Evolutionary conservation across 495 filamentous ascomycete genomes (phyloP).

Genomic region (Talaromyces liani): DNA sequence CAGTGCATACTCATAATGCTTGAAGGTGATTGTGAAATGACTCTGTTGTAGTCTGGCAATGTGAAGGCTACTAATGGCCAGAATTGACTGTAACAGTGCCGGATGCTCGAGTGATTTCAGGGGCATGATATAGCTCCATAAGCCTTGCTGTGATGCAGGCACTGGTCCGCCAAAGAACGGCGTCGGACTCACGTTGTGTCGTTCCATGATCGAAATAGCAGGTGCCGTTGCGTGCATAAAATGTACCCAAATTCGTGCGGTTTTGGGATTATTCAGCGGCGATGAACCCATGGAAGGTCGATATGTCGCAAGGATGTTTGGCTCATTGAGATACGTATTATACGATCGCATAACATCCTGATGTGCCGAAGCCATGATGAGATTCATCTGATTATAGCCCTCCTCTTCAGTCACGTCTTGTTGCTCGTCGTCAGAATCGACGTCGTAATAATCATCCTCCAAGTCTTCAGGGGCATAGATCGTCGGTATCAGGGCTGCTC

Average conservation of each 20-base stretch:
- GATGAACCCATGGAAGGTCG: constrained; percentile 65
- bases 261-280: constrained; percentile 74
- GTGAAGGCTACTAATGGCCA: constrained; percentile 81
- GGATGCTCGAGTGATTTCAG: constrained; percentile 77
- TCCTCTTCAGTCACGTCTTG: constrained; percentile 46
- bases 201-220: constrained; percentile 79
- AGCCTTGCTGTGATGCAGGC: constrained; percentile 61
- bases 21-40: constrained; percentile 69
- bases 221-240: constrained; percentile 88
- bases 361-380: constrained; percentile 42
- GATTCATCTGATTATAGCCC: constrained; percentile 40
- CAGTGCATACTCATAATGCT: constrained; percentile 86
- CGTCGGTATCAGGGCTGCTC: constrained; percentile 9
- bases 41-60: constrained; percentile 73
- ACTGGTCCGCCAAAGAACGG: constrained; percentile 60
- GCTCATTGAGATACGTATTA: constrained; percentile 57
- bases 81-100: constrained; percentile 82
- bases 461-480: constrained; percentile 31
- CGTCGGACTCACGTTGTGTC: constrained; percentile 71
- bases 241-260: constrained; percentile 83
- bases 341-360: constrained; percentile 50
- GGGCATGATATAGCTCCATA: constrained; percentile 86
- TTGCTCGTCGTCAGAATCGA: constrained; percentile 64
- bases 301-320: constrained; percentile 73
- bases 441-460: constrained; percentile 53